Base-by-base conservation (phyloP, 352 stramenopile genomes). In the Phytophthora ramorum region DNA sequence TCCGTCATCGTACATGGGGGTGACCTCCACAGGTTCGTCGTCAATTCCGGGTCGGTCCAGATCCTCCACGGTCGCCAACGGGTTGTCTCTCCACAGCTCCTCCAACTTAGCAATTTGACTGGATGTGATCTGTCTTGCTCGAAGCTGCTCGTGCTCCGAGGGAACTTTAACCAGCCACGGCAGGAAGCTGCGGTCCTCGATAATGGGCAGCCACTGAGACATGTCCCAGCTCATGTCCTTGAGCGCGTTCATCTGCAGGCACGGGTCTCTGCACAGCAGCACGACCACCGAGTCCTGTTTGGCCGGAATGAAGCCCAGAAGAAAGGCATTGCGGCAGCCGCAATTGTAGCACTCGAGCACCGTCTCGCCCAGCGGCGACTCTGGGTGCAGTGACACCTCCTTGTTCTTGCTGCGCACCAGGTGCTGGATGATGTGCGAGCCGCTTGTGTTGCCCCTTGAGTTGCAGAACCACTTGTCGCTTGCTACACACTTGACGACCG, bases 171-270 rank as follows among this genome's bases (percentile, higher is more conserved):
- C 91, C 7, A 99, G 81, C 97, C 97, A 99, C 4, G 93, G 86
- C 44, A 99, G 63, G 67, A 99, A 99, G 55, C 94, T 93, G 2
- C 96, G 78, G 81, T 99, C 98, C 35, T 99, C 92, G 58, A 99
- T 98, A 32, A 99, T 81, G 0, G 97, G 97, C 70, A 98, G 83
- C 98, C 98, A 99, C 66, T 99, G 93, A 9, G 92, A 92, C 70
- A 99, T 92, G 71, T 99, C 97, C 98, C 98, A 99, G 75, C 97
- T 98, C 97, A 99, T 98, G 76, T 99, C 96, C 76, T 99, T 99
- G 53, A 99, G 78, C 14, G 93, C 93, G 53, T 96, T 97, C 54
- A 97, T 98, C 75, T 99, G 96, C 12, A 99, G 81, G 81, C 97
- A 99, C 34, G 89, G 89, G 49, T 98, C 96, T 45, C 98, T 83